Evolutionary conservation across 345 rosid species (phyloP).

Genomic region (Aquilaria yunnanensis): DNA sequence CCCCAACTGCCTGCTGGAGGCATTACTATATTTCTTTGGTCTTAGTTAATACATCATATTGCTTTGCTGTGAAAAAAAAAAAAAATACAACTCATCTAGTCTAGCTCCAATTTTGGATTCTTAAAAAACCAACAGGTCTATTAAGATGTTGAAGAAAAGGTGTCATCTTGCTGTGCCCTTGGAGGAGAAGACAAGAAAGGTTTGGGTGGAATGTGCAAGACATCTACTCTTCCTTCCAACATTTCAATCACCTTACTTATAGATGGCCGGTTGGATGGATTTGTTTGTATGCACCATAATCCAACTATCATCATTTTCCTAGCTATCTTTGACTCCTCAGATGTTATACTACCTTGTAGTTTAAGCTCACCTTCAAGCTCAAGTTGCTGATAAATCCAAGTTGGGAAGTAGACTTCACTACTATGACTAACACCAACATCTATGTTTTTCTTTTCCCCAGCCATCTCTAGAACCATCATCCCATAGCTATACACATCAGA

Average conservation of each 20-base stretch:
- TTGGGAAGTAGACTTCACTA: constrained; percentile 12
- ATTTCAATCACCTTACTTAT: too few relatives aligned
- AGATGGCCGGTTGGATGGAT: too few relatives aligned
- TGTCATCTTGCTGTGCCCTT: not conserved
- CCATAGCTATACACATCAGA: too few relatives aligned
- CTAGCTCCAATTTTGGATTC: too few relatives aligned
- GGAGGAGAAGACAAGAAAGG: constrained; percentile 8
- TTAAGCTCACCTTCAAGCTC: not conserved
- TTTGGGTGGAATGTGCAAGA: not conserved
- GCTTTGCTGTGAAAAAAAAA: too few relatives aligned
- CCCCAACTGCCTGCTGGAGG: too few relatives aligned
- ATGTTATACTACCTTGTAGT: not conserved
- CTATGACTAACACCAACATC: not conserved
- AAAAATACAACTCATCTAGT: too few relatives aligned
- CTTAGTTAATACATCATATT: too few relatives aligned
- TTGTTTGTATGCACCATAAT: too few relatives aligned
- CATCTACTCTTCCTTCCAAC: too few relatives aligned
- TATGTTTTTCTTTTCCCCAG: not conserved
- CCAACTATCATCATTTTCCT: constrained; percentile 4
- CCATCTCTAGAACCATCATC: constrained; percentile 2
- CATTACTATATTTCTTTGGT: too few relatives aligned
- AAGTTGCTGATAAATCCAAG: constrained; percentile 8
- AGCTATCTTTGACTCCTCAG: constrained; percentile 5
- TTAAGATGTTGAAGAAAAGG: not conserved
- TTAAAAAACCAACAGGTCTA: too few relatives aligned